These are phyloP conservation scores for Alternaria gaisen DNA, from an alignment of 2,329 filamentous ascomycete species.

Conservation along the genomic window DNA sequence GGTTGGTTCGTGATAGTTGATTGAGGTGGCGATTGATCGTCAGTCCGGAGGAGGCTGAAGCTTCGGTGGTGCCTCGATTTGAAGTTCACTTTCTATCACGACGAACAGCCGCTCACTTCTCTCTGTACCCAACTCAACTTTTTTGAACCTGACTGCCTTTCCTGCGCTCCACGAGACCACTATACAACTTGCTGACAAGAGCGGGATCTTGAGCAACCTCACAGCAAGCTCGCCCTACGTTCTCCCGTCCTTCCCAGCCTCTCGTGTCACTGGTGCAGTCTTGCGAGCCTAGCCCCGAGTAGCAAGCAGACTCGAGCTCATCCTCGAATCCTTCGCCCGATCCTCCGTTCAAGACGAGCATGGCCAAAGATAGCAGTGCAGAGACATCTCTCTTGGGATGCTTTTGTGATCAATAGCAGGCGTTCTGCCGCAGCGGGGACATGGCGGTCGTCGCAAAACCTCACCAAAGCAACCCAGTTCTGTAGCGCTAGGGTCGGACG, in stretches of 20 bases:
- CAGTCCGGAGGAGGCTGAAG: slow-evolving; percentile 6
- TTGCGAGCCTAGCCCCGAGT: not conserved
- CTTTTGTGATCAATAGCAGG: not conserved
- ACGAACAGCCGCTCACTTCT: not conserved
- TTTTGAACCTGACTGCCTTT: not conserved
- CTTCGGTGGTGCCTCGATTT: not conserved
- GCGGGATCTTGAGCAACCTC: not conserved
- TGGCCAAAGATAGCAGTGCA: not conserved
- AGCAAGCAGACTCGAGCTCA: not conserved
- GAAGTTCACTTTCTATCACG: not conserved
- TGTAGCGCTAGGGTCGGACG: too few relatives aligned
- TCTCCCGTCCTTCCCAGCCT: not conserved
- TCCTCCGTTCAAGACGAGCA: not conserved
- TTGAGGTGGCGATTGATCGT: not conserved
- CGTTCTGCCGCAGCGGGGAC: not conserved
- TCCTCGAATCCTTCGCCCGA: not conserved
- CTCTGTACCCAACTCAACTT: not conserved
- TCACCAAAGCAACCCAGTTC: not conserved
- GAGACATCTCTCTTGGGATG: not conserved
- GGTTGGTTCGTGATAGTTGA: not conserved
- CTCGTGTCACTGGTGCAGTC: not conserved
- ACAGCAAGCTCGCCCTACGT: not conserved
- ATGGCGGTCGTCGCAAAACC: not conserved
- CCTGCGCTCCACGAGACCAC: not conserved
- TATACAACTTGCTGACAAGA: not conserved